Percentiles rank a stretch among this genome's conserved stretches.
These are phyloP conservation scores for Lentinula edodes DNA, from an alignment of 768 basidiomycete genomes.

Conservation along the genomic window DNA sequence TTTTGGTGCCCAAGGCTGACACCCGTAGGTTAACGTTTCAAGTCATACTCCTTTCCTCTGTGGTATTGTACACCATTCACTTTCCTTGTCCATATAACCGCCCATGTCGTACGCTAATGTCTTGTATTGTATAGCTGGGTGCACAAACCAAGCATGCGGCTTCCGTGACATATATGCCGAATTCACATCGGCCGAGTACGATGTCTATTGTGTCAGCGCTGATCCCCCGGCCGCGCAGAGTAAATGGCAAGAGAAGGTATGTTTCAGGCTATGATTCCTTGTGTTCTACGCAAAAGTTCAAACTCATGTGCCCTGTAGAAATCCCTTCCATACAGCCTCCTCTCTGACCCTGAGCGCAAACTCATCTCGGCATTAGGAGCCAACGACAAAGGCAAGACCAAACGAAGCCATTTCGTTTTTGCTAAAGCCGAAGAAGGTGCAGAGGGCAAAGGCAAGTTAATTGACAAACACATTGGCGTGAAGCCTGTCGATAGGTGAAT, in stretches of 20 bases:
- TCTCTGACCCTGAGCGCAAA: constrained; percentile 83
- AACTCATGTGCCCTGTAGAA: constrained; percentile 41
- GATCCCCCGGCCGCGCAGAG: constrained; percentile 69
- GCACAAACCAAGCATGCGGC: constrained; percentile 89
- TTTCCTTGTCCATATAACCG: background rate
- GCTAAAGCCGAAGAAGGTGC: constrained; percentile 50
- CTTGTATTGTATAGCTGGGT: constrained; percentile 53
- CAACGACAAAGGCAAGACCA: constrained; percentile 72
- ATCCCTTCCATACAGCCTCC: constrained; percentile 75
- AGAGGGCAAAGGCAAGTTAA: constrained; percentile 47
- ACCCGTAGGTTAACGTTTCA: constrained; percentile 49
- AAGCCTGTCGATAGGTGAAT: constrained; percentile 78
- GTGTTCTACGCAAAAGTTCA: background rate
- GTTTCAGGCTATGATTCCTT: constrained; percentile 10
- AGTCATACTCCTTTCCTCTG: background rate
- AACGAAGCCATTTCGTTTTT: constrained; percentile 92
- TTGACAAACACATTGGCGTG: constrained; percentile 82
- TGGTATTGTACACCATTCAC: background rate
- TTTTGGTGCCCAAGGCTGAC: constrained; percentile 81
- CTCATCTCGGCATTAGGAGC: constrained; percentile 83
- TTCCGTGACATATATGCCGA: constrained; percentile 82
- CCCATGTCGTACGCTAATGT: background rate
- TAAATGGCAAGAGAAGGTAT: constrained; percentile 85
- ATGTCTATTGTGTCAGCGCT: constrained; percentile 80
- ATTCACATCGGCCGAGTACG: constrained; percentile 62